Percentiles rank a stretch among this genome's conserved stretches.
Evolutionary conservation across 2,329 filamentous ascomycete genomes (phyloP).

Genomic region (Alternaria sp.): DNA sequence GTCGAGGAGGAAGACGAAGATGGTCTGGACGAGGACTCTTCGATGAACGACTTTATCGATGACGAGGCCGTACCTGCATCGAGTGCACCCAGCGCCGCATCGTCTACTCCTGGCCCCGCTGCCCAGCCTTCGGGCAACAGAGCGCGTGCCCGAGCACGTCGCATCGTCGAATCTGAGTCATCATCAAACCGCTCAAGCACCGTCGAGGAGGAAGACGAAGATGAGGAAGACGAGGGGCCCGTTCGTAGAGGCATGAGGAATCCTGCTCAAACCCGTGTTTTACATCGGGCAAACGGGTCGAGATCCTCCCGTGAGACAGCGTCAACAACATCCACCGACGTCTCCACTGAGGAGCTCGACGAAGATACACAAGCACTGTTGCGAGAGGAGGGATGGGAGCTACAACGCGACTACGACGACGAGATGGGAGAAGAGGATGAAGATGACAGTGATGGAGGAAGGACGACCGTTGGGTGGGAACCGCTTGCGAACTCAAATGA

Average conservation of each 20-base stretch:
- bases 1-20: conserved; percentile 53
- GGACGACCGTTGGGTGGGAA: conserved; percentile 55
- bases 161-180: conserved; percentile 49
- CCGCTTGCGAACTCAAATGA: conserved; percentile 54
- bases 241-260: conserved; percentile 43
- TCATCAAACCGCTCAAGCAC: conserved; percentile 46
- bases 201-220: conserved; percentile 45
- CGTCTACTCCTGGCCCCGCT: conserved; percentile 39
- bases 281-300: conserved; percentile 45
- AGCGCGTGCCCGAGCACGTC: conserved; percentile 36
- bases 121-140: conserved; percentile 35
- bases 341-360: conserved; percentile 46
- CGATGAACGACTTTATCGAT: conserved; percentile 52
- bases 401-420: conserved; percentile 49
- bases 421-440: conserved; percentile 47
- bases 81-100: conserved; percentile 31
- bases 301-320: conserved; percentile 36
- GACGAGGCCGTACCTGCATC: conserved; percentile 37
- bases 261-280: conserved; percentile 33
- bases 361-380: conserved; percentile 48
- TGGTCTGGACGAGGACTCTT: conserved; percentile 46
- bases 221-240: conserved; percentile 47
- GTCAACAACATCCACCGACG: conserved; percentile 45
- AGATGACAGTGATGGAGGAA: conserved; percentile 51
- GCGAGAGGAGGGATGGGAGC: conserved; percentile 46